phyloP scores from a whole-genome alignment of 441 rosid species.

The Euphorbia schlechtendalii region DNA sequence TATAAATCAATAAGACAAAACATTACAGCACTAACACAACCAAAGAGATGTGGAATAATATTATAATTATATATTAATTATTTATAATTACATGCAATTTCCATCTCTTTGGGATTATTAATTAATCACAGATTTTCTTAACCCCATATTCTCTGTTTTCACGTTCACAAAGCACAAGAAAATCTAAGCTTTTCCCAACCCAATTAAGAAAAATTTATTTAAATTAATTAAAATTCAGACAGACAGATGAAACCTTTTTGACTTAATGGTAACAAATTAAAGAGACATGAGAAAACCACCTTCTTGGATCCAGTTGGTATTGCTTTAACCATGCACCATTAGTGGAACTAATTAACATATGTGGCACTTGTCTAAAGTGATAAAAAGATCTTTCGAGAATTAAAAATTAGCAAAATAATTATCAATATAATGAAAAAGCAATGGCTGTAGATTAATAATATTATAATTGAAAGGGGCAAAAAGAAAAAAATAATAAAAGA shows the following conservation, averaged over 20 bases:
- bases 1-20: constrained; percentile 25
- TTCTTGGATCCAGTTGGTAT: constrained; percentile 15
- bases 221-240: constrained; percentile 16
- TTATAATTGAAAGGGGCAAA: neutral
- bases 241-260: constrained; percentile 25
- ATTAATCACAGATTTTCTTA: constrained; percentile 1
- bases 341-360: constrained; percentile 15
- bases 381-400: neutral
- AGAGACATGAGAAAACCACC: neutral
- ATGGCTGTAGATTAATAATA: neutral
- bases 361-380: neutral
- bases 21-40: constrained; percentile 18
- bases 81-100: neutral
- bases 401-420: too few relatives aligned
- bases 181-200: constrained; percentile 26
- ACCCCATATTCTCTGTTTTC: constrained; percentile 12
- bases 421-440: neutral
- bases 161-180: constrained; percentile 42
- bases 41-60: neutral
- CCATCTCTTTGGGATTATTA: too few relatives aligned
- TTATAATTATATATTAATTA: neutral
- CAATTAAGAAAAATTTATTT: neutral
- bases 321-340: constrained; percentile 22
- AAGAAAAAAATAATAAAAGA: neutral
- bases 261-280: constrained; percentile 14